phyloP scores from a whole-genome alignment of 768 basidiomycete genomes.

The Serendipita indica region DNA sequence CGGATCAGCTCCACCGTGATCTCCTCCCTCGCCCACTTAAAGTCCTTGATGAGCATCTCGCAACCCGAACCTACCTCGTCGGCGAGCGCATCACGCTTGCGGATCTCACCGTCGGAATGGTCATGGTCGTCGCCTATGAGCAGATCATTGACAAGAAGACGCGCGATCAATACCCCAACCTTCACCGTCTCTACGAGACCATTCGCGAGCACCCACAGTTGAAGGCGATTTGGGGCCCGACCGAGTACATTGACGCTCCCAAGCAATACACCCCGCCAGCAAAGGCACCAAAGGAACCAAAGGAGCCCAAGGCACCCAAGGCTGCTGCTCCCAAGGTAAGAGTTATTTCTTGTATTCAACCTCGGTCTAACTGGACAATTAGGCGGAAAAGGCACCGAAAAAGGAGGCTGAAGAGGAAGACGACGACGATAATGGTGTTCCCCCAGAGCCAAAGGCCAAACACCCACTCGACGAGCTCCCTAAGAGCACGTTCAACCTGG shows the following conservation, averaged over 20 bases:
- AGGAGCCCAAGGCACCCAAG: constrained; percentile 17
- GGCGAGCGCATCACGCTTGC: constrained; percentile 91
- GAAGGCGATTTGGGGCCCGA: constrained; percentile 47
- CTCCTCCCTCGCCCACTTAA: constrained; percentile 41
- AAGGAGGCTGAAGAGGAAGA: constrained; percentile 42
- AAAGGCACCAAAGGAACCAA: constrained; percentile 44
- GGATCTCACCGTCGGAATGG: constrained; percentile 55
- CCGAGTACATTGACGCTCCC: constrained; percentile 51
- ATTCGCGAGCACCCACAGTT: constrained; percentile 71
- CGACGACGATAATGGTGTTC: constrained; percentile 59
- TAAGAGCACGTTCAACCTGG: constrained; percentile 74
- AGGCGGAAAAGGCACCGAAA: constrained; percentile 45
- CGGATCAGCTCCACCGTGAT: constrained; percentile 32
- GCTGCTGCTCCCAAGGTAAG: constrained; percentile 20
- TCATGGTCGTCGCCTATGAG: constrained; percentile 38
- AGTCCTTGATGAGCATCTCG: constrained; percentile 60
- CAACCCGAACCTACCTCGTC: constrained; percentile 75
- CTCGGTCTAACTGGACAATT: constrained; percentile 22
- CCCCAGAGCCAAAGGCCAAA: constrained; percentile 78
- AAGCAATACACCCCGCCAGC: constrained; percentile 50
- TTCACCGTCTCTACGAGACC: constrained; percentile 77
- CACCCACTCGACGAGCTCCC: constrained; percentile 89
- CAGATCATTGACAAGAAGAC: constrained; percentile 46
- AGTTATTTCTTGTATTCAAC: neutral
- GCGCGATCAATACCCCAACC: constrained; percentile 56